Percentiles rank a stretch among this genome's conserved stretches.
Evolutionary conservation across 169 alveolate genomes (phyloP).

Genomic region (Plasmodium billcollinsi): DNA sequence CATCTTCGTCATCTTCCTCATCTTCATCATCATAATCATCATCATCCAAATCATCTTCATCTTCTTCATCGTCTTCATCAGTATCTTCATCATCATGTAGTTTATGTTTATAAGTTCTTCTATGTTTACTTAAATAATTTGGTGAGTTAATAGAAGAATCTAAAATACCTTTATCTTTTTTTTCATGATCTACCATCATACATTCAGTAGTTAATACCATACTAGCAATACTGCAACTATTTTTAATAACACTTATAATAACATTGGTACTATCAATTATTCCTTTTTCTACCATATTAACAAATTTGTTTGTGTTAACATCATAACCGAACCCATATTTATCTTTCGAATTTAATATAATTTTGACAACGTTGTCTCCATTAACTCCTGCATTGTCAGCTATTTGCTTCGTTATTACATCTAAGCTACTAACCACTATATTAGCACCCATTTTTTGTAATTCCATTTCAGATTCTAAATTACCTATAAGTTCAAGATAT

Average conservation of each 20-base stretch:
- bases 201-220: constrained; percentile 92
- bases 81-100: constrained; percentile 25
- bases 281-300: constrained; percentile 92
- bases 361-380: constrained; percentile 89
- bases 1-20: constrained; percentile 52
- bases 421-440: constrained; percentile 89
- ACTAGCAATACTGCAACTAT: constrained; percentile 91
- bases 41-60: constrained; percentile 29
- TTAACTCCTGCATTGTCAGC: constrained; percentile 91
- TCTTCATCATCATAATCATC: constrained; percentile 61
- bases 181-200: constrained; percentile 92
- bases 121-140: constrained; percentile 22
- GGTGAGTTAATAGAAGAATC: constrained; percentile 39
- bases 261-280: constrained; percentile 93
- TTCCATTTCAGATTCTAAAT: constrained; percentile 90
- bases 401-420: constrained; percentile 87
- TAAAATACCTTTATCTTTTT: constrained; percentile 72
- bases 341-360: constrained; percentile 87
- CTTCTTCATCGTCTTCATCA: constrained; percentile 57
- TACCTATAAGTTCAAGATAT: constrained; percentile 79
- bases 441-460: constrained; percentile 91
- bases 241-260: constrained; percentile 88
- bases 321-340: constrained; percentile 92
- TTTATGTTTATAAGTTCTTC: constrained; percentile 37
- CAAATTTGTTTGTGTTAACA: constrained; percentile 90